Conservation (phyloP, 1,284 basidiomycete species). For the Cryptococcus wingfieldii region DNA sequence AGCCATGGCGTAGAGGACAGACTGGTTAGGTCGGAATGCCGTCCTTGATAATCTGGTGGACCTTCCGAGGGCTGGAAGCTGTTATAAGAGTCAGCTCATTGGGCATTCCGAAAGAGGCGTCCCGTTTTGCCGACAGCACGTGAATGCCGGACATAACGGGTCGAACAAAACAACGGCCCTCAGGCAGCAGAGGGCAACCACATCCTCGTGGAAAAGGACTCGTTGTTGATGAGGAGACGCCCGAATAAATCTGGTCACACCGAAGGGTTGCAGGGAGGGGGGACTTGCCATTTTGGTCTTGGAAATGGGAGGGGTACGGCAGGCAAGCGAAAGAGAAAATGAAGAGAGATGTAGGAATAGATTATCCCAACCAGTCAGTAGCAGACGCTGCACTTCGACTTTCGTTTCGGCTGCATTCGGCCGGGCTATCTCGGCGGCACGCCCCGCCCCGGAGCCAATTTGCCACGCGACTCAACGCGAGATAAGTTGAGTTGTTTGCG, state of each 20-base stretch:
- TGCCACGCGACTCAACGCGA: too few species aligned
- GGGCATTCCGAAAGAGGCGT: background rate
- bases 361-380: too few species aligned
- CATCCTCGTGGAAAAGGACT: background rate
- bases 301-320: background rate
- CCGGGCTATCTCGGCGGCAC: too few species aligned
- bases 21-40: constrained; percentile 5
- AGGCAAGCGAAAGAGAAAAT: background rate
- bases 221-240: background rate
- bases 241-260: background rate
- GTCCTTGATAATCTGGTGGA: background rate
- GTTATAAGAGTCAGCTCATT: background rate
- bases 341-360: background rate
- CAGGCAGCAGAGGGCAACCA: background rate
- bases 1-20: constrained; percentile 16
- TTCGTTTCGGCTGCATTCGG: too few species aligned
- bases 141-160: background rate
- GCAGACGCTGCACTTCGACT: too few species aligned
- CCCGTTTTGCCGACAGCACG: too few species aligned
- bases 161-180: background rate
- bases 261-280: background rate
- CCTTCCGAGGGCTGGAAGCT: too few species aligned
- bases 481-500: too few species aligned
- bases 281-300: background rate
- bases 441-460: too few species aligned